These are phyloP conservation scores for Globisporangium rhizosaccharum DNA, from an alignment of 352 stramenopile species.

Conservation along the genomic window DNA sequence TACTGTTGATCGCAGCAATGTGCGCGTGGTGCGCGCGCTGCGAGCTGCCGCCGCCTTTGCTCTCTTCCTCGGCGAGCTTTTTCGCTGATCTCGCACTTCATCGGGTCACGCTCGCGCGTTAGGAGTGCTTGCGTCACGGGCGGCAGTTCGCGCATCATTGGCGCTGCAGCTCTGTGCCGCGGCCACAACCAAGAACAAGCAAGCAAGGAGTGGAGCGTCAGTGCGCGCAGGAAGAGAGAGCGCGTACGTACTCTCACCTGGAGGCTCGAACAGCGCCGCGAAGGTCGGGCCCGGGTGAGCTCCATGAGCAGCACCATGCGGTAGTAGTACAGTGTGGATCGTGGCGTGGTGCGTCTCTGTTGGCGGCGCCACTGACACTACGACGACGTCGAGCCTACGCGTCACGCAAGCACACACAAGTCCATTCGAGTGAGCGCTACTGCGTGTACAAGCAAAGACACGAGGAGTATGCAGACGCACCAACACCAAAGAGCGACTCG, in stretches of 20 bases:
- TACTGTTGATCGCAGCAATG: slow-evolving; percentile 43
- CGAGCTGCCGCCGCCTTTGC: slow-evolving; percentile 27
- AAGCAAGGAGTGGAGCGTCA: background rate
- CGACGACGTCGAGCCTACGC: slow-evolving; percentile 47
- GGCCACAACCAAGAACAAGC: background rate
- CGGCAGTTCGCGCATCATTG: slow-evolving; percentile 33
- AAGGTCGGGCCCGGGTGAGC: slow-evolving; percentile 30
- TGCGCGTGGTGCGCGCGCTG: slow-evolving; percentile 34
- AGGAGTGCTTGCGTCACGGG: slow-evolving; percentile 12
- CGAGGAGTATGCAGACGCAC: slow-evolving; percentile 5
- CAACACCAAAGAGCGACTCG: slow-evolving; percentile 86
- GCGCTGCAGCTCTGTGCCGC: slow-evolving; percentile 37
- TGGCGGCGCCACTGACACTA: slow-evolving; percentile 24
- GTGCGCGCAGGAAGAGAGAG: background rate
- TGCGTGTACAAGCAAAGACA: background rate
- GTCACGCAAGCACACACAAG: background rate
- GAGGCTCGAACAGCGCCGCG: slow-evolving; percentile 23
- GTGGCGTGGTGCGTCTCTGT: no score
- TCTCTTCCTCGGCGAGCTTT: slow-evolving; percentile 22
- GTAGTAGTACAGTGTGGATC: no score
- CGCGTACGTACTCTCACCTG: slow-evolving; percentile 10
- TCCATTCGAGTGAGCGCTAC: background rate
- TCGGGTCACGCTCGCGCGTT: background rate
- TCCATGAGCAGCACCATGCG: no score
- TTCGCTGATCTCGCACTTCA: background rate